Conservation (phyloP, 257 asterid genomes). For the Verbena officinalis region DNA sequence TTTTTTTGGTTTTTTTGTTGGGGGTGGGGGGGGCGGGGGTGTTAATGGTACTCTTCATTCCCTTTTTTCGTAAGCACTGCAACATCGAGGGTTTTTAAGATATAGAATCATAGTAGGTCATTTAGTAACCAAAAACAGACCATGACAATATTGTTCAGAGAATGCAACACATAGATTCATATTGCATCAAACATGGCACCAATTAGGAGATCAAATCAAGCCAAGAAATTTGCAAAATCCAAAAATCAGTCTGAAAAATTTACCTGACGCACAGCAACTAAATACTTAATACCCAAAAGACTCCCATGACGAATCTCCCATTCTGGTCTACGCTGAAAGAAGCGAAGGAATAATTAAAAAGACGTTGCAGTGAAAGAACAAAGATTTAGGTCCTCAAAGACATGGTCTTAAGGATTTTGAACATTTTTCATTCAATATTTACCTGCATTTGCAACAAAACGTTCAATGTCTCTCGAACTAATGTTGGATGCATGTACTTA, state of each 20-base stretch:
- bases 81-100: conserved; percentile 1
- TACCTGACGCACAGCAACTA: conserved; percentile 99
- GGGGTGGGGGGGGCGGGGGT: too few species aligned
- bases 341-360: conserved; percentile 60
- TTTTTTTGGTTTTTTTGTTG: too few species aligned
- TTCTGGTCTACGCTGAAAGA: conserved; percentile 97
- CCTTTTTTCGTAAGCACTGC: neutral
- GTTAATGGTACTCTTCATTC: neutral
- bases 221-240: conserved; percentile 19
- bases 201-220: neutral
- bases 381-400: conserved; percentile 3
- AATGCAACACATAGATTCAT: conserved; percentile 19
- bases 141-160: conserved; percentile 9
- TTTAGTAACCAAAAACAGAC: neutral
- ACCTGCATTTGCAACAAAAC: conserved; percentile 98
- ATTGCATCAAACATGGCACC: neutral
- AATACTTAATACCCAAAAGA: conserved; percentile 93
- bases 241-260: conserved; percentile 13
- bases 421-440: conserved; percentile 34
- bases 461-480: conserved; percentile 75
- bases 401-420: conserved; percentile 15
- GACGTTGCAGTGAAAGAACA: conserved; percentile 25
- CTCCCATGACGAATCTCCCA: conserved; percentile 99
- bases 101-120: conserved; percentile 8
- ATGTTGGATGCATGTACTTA: conserved; percentile 88